Evolutionary conservation across 2,329 filamentous ascomycete species (phyloP), one percentile per base, ranked within the genome.

Genomic region (Chaetomiaceae sp.): DNA sequence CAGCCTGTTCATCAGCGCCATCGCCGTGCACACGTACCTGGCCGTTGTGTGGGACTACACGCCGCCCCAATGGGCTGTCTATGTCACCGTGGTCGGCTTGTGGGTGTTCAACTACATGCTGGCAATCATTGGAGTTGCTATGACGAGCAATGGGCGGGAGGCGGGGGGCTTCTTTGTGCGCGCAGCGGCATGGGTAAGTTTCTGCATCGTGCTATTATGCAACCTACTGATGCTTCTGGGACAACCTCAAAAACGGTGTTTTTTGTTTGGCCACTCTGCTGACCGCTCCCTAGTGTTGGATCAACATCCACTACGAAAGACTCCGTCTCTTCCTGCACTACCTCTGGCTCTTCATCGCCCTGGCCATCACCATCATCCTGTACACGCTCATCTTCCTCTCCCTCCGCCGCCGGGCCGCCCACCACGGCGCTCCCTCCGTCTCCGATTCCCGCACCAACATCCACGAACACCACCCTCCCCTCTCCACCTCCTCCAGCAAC

Each of bases 311-410:
- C 15, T 76, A 75, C 49, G 67, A 72, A 38, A 59, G 61, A 12
- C 66, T 80, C 26, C 76, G 79, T 37, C 67, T 84, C 1, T 71
- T 72, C 60, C 69, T 77, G 1, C 79, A 84, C 56, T 84, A 83
- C 56, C 62, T 83, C 42, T 84, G 77, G 72, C 79, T 83, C 46
- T 81, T 70, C 48, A 55, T 68, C n/a, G 56, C 62, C 8, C 58
- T 71, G 4, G 51, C 58, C 18, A 14, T 64, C 7, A 68, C 67
- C 1, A 61, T 60, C 38, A 34, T 61, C 3, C 50, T 69, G 2
- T 71, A 71, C 53, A 57, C 56, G 0, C 56, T 65, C 20, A 63
- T 68, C 27, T 68, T 66, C 53, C 45, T 66, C 9, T 61, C 51
- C 6, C 58, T 71, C 0, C 62, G 60, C 22, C 22, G 22, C 22